Evolutionary conservation across 202 grass and related monocot species (phyloP), one percentile per base, ranked within the genome.

Genomic region (Dendrocalamus latiflorus): DNA sequence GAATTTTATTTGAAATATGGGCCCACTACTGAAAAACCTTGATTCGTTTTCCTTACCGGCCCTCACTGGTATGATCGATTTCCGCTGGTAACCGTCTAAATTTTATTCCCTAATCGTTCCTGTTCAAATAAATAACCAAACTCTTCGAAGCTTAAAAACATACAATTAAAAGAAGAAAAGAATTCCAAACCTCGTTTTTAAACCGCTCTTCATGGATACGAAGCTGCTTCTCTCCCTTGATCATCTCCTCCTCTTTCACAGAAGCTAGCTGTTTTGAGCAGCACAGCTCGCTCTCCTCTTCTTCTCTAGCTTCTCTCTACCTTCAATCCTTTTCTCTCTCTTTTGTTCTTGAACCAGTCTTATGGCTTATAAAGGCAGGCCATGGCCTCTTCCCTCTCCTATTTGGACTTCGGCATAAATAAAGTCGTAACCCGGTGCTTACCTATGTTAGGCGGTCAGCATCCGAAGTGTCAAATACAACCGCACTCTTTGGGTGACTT

Each of bases 361-460:
- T 80, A 75, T 21, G 9, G 57, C 59, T 85, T 85, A 83, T 79
- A 83, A 65, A 76, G 65, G 20, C 39, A 75, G 67, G 47, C 53
- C 47, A 80, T 58, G 66, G 42, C 47, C 58, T 73, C 59, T 67
- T 79, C 63, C 66, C 6, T 81, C 63, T 77, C 49, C 45, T 49
- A 42, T 63, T 83, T 90, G 51, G 79, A 81, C 76, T 66, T 70
- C 77, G 42, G 70, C 65, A 77, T 68, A 91, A 89, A 89, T 22
- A 53, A 80, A 75, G 82, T 62, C 55, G 25, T 82, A 80, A 66
- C 24, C 74, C 63, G 42, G 78, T 83, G 82, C 83, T 88, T 76
- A 83, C 75, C 78, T 86, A 75, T 68, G 78, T 76, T 80, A 78
- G 81, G 67, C 50, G 20, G 90, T 86, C 90, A 83, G 53, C 86